phyloP scores from a whole-genome alignment of 768 basidiomycete species.

The Pisolithus tinctorius region DNA sequence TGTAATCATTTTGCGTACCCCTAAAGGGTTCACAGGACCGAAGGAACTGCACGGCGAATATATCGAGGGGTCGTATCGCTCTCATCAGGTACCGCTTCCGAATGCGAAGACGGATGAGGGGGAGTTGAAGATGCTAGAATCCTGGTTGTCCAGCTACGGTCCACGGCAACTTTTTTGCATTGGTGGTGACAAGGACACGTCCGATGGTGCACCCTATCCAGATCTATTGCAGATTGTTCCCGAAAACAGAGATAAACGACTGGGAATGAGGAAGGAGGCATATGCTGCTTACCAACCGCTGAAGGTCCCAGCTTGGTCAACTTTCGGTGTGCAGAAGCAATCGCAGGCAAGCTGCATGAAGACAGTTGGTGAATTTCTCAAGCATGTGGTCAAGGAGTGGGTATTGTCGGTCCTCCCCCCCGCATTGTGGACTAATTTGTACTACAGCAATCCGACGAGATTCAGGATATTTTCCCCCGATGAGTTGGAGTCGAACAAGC shows the following conservation, averaged over 20 bases:
- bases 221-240: slow-evolving; percentile 61
- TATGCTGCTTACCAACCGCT: slow-evolving; percentile 60
- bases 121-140: slow-evolving; percentile 56
- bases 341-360: slow-evolving; percentile 74
- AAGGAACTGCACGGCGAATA: slow-evolving; percentile 59
- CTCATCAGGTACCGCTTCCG: slow-evolving; percentile 88
- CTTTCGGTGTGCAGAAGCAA: slow-evolving; percentile 45
- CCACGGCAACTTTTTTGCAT: slow-evolving; percentile 61
- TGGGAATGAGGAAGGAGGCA: slow-evolving; percentile 65
- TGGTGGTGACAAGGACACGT: neutral
- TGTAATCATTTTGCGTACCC: slow-evolving; percentile 76
- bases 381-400: slow-evolving; percentile 49
- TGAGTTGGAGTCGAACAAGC: slow-evolving; percentile 81
- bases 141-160: slow-evolving; percentile 71
- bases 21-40: slow-evolving; percentile 76
- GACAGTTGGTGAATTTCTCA: slow-evolving; percentile 49
- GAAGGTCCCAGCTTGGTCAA: slow-evolving; percentile 58
- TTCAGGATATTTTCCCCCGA: slow-evolving; percentile 93
- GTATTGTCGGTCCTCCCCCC: slow-evolving; percentile 10
- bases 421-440: neutral
- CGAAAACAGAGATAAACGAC: slow-evolving; percentile 44
- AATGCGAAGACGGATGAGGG: slow-evolving; percentile 54
- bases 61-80: slow-evolving; percentile 75
- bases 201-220: slow-evolving; percentile 43
- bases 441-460: slow-evolving; percentile 58